phyloP scores from a whole-genome alignment of 495 filamentous ascomycete species.

The Neurospora sp. region DNA sequence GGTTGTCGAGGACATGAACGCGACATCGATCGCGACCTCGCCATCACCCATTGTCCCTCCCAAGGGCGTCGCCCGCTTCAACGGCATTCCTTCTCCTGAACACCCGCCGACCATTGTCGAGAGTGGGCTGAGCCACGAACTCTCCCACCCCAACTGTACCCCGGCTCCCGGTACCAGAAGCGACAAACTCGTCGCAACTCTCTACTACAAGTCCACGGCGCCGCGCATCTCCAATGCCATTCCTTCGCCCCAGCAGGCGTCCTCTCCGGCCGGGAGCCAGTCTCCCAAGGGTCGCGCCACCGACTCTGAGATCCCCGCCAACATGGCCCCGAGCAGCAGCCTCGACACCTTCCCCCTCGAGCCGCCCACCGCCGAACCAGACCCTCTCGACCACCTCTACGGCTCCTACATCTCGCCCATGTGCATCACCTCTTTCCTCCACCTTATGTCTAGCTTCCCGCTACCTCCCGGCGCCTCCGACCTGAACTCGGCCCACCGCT shows the following conservation, averaged over 20 bases:
- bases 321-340: conserved; percentile 54
- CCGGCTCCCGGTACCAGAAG: conserved; percentile 29
- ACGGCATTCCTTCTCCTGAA: conserved; percentile 41
- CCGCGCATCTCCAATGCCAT: conserved; percentile 20
- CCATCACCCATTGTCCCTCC: conserved; percentile 10
- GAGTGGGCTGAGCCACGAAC: conserved; percentile 43
- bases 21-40: conserved; percentile 16
- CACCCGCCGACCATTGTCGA: conserved; percentile 46
- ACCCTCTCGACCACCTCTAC: conserved; percentile 66
- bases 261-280: conserved; percentile 14
- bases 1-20: conserved; percentile 39
- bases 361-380: conserved; percentile 50
- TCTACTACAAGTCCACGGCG: conserved; percentile 54
- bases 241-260: conserved; percentile 22
- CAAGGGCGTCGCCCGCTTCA: conserved; percentile 35
- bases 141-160: conserved; percentile 48
- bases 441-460: conserved; percentile 61
- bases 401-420: conserved; percentile 67
- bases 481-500: conserved; percentile 58
- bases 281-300: conserved; percentile 17
- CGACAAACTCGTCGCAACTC: conserved; percentile 50
- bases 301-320: conserved; percentile 36
- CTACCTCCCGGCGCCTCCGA: conserved; percentile 43
- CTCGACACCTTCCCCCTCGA: conserved; percentile 64
- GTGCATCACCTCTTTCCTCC: conserved; percentile 74